Percentiles rank a stretch among this genome's conserved stretches.
phyloP scores from a whole-genome alignment of 2,329 filamentous ascomycete genomes.

The Fusarium circinatum region DNA sequence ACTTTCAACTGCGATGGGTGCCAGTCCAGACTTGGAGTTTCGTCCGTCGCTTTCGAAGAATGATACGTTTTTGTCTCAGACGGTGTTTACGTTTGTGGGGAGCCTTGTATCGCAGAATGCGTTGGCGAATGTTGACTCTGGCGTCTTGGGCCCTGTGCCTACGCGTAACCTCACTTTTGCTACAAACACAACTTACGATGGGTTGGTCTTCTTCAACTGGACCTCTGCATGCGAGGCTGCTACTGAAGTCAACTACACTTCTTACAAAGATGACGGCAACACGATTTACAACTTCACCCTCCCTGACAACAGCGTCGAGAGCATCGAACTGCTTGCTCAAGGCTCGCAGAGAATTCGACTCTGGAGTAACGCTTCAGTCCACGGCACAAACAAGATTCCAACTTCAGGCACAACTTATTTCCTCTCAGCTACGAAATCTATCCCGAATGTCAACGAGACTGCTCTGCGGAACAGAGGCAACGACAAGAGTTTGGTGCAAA shows the following conservation, averaged over 20 bases:
- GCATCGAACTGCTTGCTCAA: slow-evolving; percentile 13
- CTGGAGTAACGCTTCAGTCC: slow-evolving; percentile 17
- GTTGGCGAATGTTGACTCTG: slow-evolving; percentile 33
- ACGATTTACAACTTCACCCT: slow-evolving; percentile 37
- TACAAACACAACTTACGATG: slow-evolving; percentile 32
- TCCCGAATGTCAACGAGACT: slow-evolving; percentile 32
- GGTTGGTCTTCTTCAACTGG: slow-evolving; percentile 34
- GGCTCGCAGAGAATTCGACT: slow-evolving; percentile 21
- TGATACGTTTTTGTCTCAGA: slow-evolving; percentile 26
- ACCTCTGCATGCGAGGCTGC: slow-evolving; percentile 32
- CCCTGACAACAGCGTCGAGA: slow-evolving; percentile 19
- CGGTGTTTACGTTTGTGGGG: slow-evolving; percentile 34
- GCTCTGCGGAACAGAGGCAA: slow-evolving; percentile 13
- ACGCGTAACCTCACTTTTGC: slow-evolving; percentile 33
- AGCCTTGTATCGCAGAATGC: slow-evolving; percentile 34
- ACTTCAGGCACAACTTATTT: slow-evolving; percentile 24
- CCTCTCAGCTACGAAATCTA: slow-evolving; percentile 23
- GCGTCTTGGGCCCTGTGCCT: slow-evolving; percentile 26
- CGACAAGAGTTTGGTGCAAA: slow-evolving; percentile 29
- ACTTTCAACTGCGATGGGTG: slow-evolving; percentile 26
- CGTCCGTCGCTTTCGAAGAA: slow-evolving; percentile 22
- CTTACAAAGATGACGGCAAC: slow-evolving; percentile 5
- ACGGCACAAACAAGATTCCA: slow-evolving; percentile 15
- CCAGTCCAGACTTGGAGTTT: not conserved
- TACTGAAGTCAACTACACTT: slow-evolving; percentile 28